These are phyloP conservation scores for Pelargonium cotyledonis DNA, from an alignment of 441 rosid species.

Conservation along the genomic window DNA sequence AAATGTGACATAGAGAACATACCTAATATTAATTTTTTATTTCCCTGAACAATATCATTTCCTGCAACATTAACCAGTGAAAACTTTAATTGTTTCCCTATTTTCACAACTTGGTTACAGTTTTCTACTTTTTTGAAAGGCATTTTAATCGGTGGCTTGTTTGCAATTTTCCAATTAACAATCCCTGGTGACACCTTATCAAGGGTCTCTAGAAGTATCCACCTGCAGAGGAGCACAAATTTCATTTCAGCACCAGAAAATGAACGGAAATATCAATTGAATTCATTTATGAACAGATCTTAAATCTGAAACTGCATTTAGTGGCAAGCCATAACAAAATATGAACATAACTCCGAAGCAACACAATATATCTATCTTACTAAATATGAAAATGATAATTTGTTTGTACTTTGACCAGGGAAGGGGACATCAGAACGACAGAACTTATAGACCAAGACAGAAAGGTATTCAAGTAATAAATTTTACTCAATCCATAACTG, in stretches of 20 bases:
- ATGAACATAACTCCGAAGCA: background rate
- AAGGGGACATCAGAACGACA: background rate
- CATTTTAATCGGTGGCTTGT: conserved; percentile 69
- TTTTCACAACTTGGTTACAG: conserved; percentile 66
- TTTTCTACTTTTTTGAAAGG: conserved; percentile 78
- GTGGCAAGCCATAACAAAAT: conserved; percentile 1
- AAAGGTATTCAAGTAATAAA: background rate
- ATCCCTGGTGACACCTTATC: conserved; percentile 69
- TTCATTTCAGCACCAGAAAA: conserved; percentile 11
- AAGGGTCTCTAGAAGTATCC: conserved; percentile 65
- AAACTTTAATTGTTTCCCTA: conserved; percentile 74
- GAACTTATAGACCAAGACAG: background rate
- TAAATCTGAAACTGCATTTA: background rate
- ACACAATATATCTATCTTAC: background rate
- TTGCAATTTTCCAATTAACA: conserved; percentile 65
- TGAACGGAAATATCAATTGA: background rate
- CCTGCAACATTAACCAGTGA: conserved; percentile 74
- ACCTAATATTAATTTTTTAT: conserved; percentile 70
- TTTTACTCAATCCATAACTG: background rate
- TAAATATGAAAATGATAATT: too few relatives aligned
- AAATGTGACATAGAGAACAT: conserved; percentile 9
- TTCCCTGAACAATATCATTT: conserved; percentile 70
- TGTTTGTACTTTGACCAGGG: too few relatives aligned
- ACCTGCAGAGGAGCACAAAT: conserved; percentile 33
- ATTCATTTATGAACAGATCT: background rate